A percentile compares a stretch with the other conserved stretches of the same genome.
Conservation (phyloP, 225 moss, liverwort and hornwort species). For the Bryum argenteum region DNA sequence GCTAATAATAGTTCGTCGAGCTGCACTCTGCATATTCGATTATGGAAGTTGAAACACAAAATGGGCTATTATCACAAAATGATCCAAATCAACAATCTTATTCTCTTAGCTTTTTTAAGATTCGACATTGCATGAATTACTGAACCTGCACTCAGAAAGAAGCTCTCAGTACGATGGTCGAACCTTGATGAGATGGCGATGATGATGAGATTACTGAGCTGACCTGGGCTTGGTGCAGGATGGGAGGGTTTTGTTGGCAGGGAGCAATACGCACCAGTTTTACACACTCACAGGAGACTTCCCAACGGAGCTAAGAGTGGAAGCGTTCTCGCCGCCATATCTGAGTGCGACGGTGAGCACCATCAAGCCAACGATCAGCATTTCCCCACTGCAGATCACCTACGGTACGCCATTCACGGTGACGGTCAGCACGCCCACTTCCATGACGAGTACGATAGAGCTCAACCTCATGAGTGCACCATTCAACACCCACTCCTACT, state of each 20-base stretch:
- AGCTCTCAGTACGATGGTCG: slow-evolving; percentile 32
- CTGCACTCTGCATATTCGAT: too few species aligned
- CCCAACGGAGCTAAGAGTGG: slow-evolving; percentile 75
- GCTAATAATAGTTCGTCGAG: too few species aligned
- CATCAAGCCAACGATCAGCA: slow-evolving; percentile 49
- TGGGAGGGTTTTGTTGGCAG: slow-evolving; percentile 55
- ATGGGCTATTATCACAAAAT: too few species aligned
- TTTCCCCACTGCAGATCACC: slow-evolving; percentile 41
- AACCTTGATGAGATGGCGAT: not conserved
- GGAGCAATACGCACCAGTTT: slow-evolving; percentile 69
- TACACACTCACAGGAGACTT: slow-evolving; percentile 55
- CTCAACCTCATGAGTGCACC: slow-evolving; percentile 67
- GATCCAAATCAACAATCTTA: too few species aligned
- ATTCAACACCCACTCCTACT: slow-evolving; percentile 68
- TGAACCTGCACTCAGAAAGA: too few species aligned
- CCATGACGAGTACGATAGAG: slow-evolving; percentile 32
- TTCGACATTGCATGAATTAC: too few species aligned
- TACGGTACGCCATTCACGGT: slow-evolving; percentile 61
- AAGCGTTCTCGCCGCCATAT: slow-evolving; percentile 74
- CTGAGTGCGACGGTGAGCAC: slow-evolving; percentile 30
- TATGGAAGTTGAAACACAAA: too few species aligned
- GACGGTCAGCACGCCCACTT: slow-evolving; percentile 47
- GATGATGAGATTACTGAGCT: not conserved
- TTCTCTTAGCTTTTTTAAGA: too few species aligned
- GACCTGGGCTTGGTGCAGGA: slow-evolving; percentile 41